phyloP scores from a whole-genome alignment of 176 grass and related monocot species.

The Rhynchospora pubera region DNA sequence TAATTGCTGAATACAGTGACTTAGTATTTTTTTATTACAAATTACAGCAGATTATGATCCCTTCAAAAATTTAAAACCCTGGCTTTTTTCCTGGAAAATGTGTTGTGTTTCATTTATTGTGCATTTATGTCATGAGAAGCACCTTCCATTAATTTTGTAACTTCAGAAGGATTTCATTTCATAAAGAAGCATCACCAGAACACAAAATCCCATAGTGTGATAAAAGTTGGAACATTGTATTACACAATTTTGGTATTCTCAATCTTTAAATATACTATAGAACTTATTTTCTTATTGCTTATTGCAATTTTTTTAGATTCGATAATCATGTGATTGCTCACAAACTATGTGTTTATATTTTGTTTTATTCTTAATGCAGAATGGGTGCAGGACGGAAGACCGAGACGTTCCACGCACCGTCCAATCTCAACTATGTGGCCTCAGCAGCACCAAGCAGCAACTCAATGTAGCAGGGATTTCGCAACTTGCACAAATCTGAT shows the following conservation, averaged over 20 bases:
- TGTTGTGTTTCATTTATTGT: no score
- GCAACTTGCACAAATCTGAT: constrained; percentile 51
- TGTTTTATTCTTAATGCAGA: constrained; percentile 15
- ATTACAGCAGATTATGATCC: no score
- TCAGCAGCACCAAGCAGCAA: neutral
- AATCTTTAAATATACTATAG: neutral
- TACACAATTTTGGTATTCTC: neutral
- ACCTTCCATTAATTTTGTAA: no score
- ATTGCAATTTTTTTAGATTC: neutral
- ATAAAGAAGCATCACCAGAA: no score
- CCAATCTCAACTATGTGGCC: neutral
- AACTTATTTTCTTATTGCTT: neutral
- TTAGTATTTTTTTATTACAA: no score
- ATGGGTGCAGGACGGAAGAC: constrained; percentile 38
- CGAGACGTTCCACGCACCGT: neutral
- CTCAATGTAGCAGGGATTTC: constrained; percentile 3
- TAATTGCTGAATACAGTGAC: no score
- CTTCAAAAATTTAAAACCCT: no score
- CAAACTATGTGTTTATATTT: neutral
- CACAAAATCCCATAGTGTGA: no score
- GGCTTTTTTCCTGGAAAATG: no score
- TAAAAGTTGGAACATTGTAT: neutral
- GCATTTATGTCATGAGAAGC: no score
- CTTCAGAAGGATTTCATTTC: no score
- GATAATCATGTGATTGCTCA: neutral